A percentile compares a stretch with the other conserved stretches of the same genome.
Conservation (phyloP, 768 basidiomycete species). For the Rhodotorula taiwanensis region DNA sequence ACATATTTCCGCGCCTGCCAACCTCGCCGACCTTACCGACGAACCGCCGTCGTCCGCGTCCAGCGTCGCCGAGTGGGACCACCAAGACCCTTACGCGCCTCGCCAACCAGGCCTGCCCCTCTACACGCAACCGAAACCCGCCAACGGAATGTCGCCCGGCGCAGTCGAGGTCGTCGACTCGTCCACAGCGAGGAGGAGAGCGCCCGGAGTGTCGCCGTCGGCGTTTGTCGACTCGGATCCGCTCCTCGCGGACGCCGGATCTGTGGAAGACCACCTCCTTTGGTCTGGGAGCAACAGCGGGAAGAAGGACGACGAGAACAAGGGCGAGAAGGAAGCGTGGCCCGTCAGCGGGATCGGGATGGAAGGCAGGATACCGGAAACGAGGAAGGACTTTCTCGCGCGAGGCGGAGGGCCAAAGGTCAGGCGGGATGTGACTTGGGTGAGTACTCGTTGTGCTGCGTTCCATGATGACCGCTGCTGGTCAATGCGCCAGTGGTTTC, state of each 20-base stretch:
- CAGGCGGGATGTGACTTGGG: slow-evolving; percentile 17
- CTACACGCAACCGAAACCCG: slow-evolving; percentile 1
- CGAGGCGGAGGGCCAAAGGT: not conserved
- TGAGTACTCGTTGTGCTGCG: not conserved
- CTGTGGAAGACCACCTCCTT: not conserved
- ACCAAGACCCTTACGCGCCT: slow-evolving; percentile 23
- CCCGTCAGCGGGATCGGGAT: slow-evolving; percentile 33
- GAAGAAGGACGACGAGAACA: not conserved
- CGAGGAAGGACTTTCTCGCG: slow-evolving; percentile 21
- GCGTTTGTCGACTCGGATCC: not conserved
- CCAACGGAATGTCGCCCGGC: not conserved
- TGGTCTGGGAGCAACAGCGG: not conserved
- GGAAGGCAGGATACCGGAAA: slow-evolving; percentile 29
- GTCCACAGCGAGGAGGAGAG: slow-evolving; percentile 17
- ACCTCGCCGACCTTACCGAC: not conserved
- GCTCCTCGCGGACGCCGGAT: not conserved
- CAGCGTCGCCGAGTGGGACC: not conserved
- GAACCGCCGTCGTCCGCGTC: not conserved
- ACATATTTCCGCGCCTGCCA: too few relatives aligned
- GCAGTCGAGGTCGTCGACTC: slow-evolving; percentile 28
- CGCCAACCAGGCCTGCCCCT: slow-evolving; percentile 30
- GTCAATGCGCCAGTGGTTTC: too few relatives aligned
- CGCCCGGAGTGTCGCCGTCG: not conserved
- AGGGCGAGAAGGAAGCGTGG: slow-evolving; percentile 9
- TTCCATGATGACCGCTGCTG: not conserved